Evolutionary conservation across 2,329 filamentous ascomycete genomes (phyloP), one percentile per base, ranked within the genome.

Genomic region (Penicillium paneum): DNA sequence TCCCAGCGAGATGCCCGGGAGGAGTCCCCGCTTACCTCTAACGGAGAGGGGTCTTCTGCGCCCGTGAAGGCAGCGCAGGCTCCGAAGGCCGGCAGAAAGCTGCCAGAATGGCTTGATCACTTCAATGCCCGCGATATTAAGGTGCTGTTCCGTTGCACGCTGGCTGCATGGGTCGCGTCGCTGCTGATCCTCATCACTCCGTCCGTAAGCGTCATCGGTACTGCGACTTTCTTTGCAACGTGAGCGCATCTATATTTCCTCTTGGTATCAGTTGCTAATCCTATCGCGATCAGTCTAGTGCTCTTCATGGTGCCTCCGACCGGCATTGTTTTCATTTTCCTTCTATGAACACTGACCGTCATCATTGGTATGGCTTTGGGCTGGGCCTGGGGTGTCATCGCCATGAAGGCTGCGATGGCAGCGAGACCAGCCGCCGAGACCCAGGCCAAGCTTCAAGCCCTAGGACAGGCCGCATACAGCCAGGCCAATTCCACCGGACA

Each of bases 341-440:
- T 81, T 2, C 66, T 81, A 6, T 74, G 66, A 10, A 64, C 71
- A 0, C 34, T 78, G 0, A 75, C 79, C 0, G 65, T 81, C 4
- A 64, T 80, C 3, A 12, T 79, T 1, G 78, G 79, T 17, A 78
- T 81, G 63, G 75, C 70, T 31, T 60, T 79, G 0, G 78, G 73
- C 5, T 81, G 79, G 78, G 77, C 70, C 5, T 81, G 79, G 79
- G 79, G 79, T 3, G 66, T 79, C 2, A 65, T 81, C 42, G 67
- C 72, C 0, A 80, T 79, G 77, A 78, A 79, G 55, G 78, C 77
- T 2, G 79, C 78, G 3, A 55, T 73, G 8, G 76, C 78, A 1
- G 72, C 73, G 2, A 67, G 79, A 13, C 70, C 78, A 2, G 68
- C 66, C 4, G 63, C 69, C 0, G 73, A 76, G 8, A 76, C 73